These are phyloP conservation scores for Actinomortierella ambigua DNA, from an alignment of 371 early-diverging fungal species.

Conservation along the genomic window DNA sequence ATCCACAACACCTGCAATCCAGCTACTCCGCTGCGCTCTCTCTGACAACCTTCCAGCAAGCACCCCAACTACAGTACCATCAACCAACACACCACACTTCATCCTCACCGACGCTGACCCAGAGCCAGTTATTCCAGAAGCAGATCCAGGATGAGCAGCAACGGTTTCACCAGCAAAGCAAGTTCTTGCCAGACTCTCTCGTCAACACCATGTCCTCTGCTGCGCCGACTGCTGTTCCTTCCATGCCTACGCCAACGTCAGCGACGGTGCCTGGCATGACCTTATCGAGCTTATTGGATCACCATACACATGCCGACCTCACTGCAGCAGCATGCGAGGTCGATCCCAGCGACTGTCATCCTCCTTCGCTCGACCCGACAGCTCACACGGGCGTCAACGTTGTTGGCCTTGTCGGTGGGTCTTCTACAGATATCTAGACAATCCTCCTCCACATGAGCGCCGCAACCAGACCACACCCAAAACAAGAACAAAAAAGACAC, in stretches of 20 bases:
- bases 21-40: conserved; percentile 32
- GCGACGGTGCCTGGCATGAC: conserved; percentile 2
- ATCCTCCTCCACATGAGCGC: too few relatives aligned
- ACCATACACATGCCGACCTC: neutral
- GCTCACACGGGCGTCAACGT: too few relatives aligned
- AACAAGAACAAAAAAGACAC: too few relatives aligned
- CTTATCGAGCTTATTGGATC: conserved; percentile 19
- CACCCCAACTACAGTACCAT: conserved; percentile 16
- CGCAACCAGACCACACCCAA: too few relatives aligned
- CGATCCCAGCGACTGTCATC: too few relatives aligned
- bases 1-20: conserved; percentile 11
- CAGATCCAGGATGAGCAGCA: conserved; percentile 38
- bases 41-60: conserved; percentile 23
- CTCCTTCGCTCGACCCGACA: too few relatives aligned
- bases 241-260: conserved; percentile 23
- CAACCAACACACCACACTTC: conserved; percentile 15
- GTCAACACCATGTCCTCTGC: conserved; percentile 13
- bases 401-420: too few relatives aligned
- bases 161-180: conserved; percentile 26
- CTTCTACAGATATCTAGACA: too few relatives aligned
- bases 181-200: conserved; percentile 21
- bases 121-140: conserved; percentile 33
- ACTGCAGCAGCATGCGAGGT: too few relatives aligned
- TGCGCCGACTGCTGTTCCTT: conserved; percentile 24
- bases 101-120: conserved; percentile 19